phyloP scores from a whole-genome alignment of 2,329 filamentous ascomycete species.

The Eutypella sp. region DNA sequence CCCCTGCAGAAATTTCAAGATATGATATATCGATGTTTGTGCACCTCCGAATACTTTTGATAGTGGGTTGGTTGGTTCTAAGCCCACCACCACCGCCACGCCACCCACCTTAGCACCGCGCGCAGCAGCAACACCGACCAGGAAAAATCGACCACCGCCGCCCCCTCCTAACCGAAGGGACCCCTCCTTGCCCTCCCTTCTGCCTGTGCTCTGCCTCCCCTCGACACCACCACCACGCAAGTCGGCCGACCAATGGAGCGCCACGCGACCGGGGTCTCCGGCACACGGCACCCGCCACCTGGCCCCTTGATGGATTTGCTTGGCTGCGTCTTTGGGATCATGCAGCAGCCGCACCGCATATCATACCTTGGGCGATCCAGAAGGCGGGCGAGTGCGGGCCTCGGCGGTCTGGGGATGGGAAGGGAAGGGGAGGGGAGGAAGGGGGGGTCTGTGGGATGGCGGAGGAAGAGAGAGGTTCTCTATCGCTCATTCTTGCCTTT shows the following conservation, averaged over 20 bases:
- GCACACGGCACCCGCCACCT: neutral
- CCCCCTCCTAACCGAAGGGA: neutral
- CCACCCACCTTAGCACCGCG: too few species aligned
- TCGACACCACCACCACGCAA: slow-evolving; percentile 24
- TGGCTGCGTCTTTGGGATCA: neutral
- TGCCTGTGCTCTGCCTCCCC: neutral
- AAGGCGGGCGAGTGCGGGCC: neutral
- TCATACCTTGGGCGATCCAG: neutral
- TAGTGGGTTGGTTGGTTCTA: neutral
- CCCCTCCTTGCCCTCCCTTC: neutral
- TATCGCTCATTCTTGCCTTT: too few species aligned
- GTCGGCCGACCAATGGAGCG: slow-evolving; percentile 20
- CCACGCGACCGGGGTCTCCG: neutral
- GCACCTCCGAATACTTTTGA: too few species aligned
- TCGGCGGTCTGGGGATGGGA: too few species aligned
- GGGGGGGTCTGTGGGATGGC: too few species aligned
- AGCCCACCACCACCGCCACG: too few species aligned
- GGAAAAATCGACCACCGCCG: neutral
- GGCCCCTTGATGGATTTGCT: neutral
- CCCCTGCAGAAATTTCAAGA: too few species aligned
- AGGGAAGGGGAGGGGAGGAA: too few species aligned
- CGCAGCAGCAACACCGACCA: too few species aligned
- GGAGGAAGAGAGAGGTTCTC: too few species aligned
- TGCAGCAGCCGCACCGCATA: neutral
- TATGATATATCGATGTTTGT: too few species aligned